A percentile compares a stretch with the other conserved stretches of the same genome.
phyloP scores from a whole-genome alignment of 2,329 filamentous ascomycete genomes.

The Aspergillus costaricaensis region DNA sequence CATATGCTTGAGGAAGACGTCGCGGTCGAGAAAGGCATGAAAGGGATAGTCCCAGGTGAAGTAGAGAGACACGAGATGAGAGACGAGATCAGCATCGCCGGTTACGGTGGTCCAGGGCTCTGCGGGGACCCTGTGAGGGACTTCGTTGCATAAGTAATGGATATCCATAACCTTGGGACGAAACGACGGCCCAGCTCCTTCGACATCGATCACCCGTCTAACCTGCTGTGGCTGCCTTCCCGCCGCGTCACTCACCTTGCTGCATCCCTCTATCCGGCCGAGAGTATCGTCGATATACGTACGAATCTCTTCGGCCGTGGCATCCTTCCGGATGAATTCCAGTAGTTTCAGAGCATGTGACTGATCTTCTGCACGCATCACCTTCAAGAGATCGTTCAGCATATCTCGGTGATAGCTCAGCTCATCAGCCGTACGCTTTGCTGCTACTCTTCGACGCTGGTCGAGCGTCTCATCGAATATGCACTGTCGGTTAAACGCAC shows the following conservation, averaged over 20 bases:
- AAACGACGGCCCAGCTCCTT: conserved; percentile 35
- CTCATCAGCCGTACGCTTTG: conserved; percentile 44
- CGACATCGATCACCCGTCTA: conserved; percentile 30
- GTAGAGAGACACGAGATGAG: conserved; percentile 86
- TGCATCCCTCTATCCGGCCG: conserved; percentile 19
- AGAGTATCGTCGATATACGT: conserved; percentile 36
- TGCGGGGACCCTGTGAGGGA: conserved; percentile 38
- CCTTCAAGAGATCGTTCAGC: conserved; percentile 38
- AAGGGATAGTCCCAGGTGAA: conserved; percentile 93
- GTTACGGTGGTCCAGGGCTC: conserved; percentile 79
- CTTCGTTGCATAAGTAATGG: conserved; percentile 41
- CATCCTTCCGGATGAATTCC: conserved; percentile 39
- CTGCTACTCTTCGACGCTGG: conserved; percentile 47
- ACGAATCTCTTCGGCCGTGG: conserved; percentile 39
- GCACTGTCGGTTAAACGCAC: conserved; percentile 37
- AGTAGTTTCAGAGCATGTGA: conserved; percentile 31
- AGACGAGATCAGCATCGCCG: conserved; percentile 70
- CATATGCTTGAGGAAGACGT: conserved; percentile 67
- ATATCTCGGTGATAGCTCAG: conserved; percentile 43
- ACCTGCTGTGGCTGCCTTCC: conserved; percentile 32
- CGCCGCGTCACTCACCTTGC: conserved; percentile 21
- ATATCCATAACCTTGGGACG: conserved; percentile 46
- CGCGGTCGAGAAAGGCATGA: conserved; percentile 75
- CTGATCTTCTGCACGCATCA: conserved; percentile 38
- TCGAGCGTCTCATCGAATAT: conserved; percentile 64